Conservation (phyloP, 2,329 filamentous ascomycete species). For the Immersiporthe knoxdaviesiana region DNA sequence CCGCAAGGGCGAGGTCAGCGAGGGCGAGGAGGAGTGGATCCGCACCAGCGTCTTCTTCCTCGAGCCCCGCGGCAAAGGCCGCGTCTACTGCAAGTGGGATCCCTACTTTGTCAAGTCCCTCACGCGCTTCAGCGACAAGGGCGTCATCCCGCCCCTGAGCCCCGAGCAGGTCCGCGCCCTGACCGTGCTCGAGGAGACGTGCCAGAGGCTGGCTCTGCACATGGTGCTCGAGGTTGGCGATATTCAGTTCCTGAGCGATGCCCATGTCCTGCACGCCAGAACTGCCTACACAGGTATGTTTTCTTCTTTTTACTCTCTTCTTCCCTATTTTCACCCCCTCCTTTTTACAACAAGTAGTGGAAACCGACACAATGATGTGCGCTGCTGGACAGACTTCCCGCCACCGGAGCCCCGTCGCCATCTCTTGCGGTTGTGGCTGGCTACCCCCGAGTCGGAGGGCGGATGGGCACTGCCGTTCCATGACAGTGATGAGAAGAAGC, state of each 20-base stretch:
- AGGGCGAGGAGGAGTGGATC: slow-evolving; percentile 76
- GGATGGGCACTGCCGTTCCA: slow-evolving; percentile 85
- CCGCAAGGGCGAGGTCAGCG: slow-evolving; percentile 80
- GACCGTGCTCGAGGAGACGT: slow-evolving; percentile 74
- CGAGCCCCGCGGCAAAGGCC: slow-evolving; percentile 66
- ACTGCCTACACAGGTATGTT: slow-evolving; percentile 73
- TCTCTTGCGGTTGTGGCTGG: slow-evolving; percentile 82
- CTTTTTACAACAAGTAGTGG: background rate
- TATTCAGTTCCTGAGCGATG: slow-evolving; percentile 84
- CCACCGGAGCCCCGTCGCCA: slow-evolving; percentile 74
- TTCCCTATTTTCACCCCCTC: background rate
- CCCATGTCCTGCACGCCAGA: slow-evolving; percentile 78
- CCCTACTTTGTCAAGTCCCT: slow-evolving; percentile 85
- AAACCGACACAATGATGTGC: no score
- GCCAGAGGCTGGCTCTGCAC: slow-evolving; percentile 72
- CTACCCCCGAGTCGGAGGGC: slow-evolving; percentile 79
- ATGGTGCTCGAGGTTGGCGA: slow-evolving; percentile 88
- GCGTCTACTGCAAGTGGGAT: slow-evolving; percentile 86
- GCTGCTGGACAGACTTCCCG: slow-evolving; percentile 50
- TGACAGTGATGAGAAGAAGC: slow-evolving; percentile 82
- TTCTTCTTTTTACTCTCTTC: no score
- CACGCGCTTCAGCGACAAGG: slow-evolving; percentile 71
- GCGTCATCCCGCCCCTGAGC: slow-evolving; percentile 66
- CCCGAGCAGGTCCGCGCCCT: slow-evolving; percentile 70
- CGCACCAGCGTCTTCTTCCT: slow-evolving; percentile 74